These are phyloP conservation scores for Arthrobotrys sphaeroides DNA, from an alignment of 2,329 filamentous ascomycete genomes.

Conservation along the genomic window DNA sequence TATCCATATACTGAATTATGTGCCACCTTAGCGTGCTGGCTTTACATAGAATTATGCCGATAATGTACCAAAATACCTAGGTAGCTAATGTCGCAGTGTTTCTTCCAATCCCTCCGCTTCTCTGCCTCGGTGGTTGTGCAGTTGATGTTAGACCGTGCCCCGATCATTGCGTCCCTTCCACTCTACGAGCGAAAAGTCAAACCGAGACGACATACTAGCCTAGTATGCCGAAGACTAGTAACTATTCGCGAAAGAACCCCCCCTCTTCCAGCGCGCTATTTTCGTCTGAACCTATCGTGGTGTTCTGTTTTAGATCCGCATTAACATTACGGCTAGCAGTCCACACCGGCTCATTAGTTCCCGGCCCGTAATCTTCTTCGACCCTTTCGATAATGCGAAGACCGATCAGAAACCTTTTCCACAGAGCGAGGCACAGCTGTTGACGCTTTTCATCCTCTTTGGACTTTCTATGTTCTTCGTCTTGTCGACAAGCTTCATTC, in stretches of 20 bases:
- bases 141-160: constrained; percentile 56
- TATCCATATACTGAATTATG: constrained; percentile 31
- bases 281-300: background rate
- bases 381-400: constrained; percentile 78
- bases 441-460: constrained; percentile 41
- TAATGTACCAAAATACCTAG: constrained; percentile 9
- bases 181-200: background rate
- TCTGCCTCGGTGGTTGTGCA: constrained; percentile 61
- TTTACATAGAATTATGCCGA: constrained; percentile 19
- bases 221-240: background rate
- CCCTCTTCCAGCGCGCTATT: constrained; percentile 34
- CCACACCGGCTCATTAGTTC: background rate
- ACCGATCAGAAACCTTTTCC: constrained; percentile 70
- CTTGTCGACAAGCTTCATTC: constrained; percentile 60
- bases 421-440: constrained; percentile 63
- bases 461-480: constrained; percentile 23
- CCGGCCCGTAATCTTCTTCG: constrained; percentile 65
- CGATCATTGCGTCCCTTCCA: background rate
- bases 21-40: constrained; percentile 48
- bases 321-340: background rate
- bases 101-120: too few relatives aligned
- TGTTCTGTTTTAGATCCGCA: background rate
- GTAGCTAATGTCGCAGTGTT: background rate
- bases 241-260: constrained; percentile 56
- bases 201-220: background rate